Percentiles rank a stretch among this genome's conserved stretches.
phyloP scores from a whole-genome alignment of 306 rosid genomes.

The Hippophae tibetana region DNA sequence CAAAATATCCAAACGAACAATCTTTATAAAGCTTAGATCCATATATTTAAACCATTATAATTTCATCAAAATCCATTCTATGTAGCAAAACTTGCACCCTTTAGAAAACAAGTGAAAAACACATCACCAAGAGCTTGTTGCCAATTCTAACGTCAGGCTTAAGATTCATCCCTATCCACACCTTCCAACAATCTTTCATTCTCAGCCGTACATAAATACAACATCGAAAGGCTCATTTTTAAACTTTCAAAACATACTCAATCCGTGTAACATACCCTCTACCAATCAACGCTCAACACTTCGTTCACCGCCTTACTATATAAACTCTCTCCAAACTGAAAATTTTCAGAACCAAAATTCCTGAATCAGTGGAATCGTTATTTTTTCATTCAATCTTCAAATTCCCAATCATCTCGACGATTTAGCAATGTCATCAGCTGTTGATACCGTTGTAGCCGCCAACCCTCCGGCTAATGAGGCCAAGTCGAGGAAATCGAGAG shows the following conservation, averaged over 20 bases:
- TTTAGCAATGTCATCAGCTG: not conserved
- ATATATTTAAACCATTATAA: slow-evolving; percentile 1
- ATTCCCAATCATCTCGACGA: not conserved
- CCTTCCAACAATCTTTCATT: slow-evolving; percentile 2
- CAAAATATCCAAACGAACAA: slow-evolving; percentile 4
- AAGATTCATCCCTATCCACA: not conserved
- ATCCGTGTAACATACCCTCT: slow-evolving; percentile 23
- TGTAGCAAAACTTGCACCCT: not conserved
- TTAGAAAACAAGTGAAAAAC: slow-evolving; percentile 24
- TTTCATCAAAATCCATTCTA: slow-evolving; percentile 3
- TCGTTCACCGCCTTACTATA: slow-evolving; percentile 6
- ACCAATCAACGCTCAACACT: slow-evolving; percentile 29
- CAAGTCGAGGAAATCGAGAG: slow-evolving; percentile 1
- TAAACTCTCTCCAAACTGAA: slow-evolving; percentile 6
- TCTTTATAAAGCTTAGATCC: slow-evolving; percentile 12
- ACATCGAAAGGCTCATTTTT: slow-evolving; percentile 24
- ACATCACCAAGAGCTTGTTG: slow-evolving; percentile 10
- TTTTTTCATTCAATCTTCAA: not conserved
- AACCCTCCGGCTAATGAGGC: not conserved
- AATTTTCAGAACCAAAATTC: not conserved
- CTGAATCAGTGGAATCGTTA: not conserved
- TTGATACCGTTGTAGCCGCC: slow-evolving; percentile 6
- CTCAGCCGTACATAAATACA: slow-evolving; percentile 13
- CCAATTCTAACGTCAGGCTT: not conserved
- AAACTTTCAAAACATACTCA: not conserved